Percentiles rank a stretch among this genome's conserved stretches.
phyloP scores from a whole-genome alignment of 306 rosid genomes.

The Ochetophila trinervis region DNA sequence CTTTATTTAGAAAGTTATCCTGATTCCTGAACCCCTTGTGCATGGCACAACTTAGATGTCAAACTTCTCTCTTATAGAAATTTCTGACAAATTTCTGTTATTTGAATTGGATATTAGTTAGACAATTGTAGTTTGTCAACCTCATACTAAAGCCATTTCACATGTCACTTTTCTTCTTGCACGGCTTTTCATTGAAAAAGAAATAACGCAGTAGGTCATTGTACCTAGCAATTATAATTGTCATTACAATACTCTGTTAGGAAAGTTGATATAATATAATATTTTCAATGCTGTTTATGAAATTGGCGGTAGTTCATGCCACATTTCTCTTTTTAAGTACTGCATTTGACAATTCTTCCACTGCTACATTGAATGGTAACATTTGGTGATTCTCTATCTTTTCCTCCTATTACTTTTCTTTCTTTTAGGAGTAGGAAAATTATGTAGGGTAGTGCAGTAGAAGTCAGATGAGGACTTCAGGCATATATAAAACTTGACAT shows the following conservation, averaged over 20 bases:
- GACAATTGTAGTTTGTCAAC: neutral
- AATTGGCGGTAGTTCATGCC: too few species aligned
- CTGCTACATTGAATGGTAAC: neutral
- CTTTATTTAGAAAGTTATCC: too few species aligned
- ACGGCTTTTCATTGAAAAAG: neutral
- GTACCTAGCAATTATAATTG: neutral
- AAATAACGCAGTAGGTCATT: neutral
- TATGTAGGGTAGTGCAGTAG: neutral
- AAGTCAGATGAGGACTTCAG: slow-evolving; percentile 19
- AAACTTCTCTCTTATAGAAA: neutral
- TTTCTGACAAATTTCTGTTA: neutral
- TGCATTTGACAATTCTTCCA: neutral
- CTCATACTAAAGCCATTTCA: neutral
- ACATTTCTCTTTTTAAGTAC: neutral
- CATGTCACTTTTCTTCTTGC: neutral
- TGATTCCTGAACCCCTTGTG: neutral
- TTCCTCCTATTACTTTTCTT: neutral
- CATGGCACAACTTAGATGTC: neutral
- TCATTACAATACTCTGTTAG: too few species aligned
- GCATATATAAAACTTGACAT: slow-evolving; percentile 8
- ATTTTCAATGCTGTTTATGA: too few species aligned
- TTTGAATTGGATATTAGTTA: neutral
- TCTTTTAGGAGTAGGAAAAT: neutral
- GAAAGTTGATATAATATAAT: too few species aligned
- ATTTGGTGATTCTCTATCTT: neutral